Conservation (phyloP, 2,329 filamentous ascomycete genomes). For the Keithomyces neogunnii region DNA sequence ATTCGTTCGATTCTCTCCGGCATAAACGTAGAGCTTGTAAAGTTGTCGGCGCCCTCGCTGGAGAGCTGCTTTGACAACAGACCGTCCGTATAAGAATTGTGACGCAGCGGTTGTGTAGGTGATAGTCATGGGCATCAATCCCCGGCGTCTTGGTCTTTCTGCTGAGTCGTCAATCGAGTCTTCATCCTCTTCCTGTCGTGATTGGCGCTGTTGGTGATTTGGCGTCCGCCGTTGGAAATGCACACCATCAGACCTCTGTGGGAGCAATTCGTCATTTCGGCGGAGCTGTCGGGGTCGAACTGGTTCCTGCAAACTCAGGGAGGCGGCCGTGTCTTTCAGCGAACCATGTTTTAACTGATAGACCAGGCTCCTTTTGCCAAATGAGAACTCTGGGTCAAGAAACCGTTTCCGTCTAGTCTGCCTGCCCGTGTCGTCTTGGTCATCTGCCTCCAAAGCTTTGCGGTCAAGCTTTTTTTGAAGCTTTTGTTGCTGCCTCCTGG, state of each 20-base stretch:
- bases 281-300: constrained; percentile 10
- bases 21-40: constrained; percentile 77
- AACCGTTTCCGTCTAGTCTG: constrained; percentile 44
- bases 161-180: neutral
- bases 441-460: constrained; percentile 24
- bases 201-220: neutral
- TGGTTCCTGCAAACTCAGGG: constrained; percentile 17
- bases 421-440: constrained; percentile 23
- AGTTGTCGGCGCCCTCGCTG: constrained; percentile 57
- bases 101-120: constrained; percentile 75
- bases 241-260: neutral
- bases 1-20: constrained; percentile 45
- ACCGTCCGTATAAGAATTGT: constrained; percentile 82
- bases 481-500: constrained; percentile 28
- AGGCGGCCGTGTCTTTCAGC: constrained; percentile 18
- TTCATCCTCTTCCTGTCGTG: neutral
- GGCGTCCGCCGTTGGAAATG: neutral
- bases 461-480: constrained; percentile 45
- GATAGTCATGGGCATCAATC: constrained; percentile 28
- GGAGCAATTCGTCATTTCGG: neutral
- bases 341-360: constrained; percentile 42
- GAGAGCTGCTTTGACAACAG: constrained; percentile 73
- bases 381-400: constrained; percentile 36
- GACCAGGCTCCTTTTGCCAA: constrained; percentile 49
- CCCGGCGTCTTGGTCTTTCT: constrained; percentile 13